Conservation (phyloP, 176 grass and related monocot species). For the Oryza officinalis region DNA sequence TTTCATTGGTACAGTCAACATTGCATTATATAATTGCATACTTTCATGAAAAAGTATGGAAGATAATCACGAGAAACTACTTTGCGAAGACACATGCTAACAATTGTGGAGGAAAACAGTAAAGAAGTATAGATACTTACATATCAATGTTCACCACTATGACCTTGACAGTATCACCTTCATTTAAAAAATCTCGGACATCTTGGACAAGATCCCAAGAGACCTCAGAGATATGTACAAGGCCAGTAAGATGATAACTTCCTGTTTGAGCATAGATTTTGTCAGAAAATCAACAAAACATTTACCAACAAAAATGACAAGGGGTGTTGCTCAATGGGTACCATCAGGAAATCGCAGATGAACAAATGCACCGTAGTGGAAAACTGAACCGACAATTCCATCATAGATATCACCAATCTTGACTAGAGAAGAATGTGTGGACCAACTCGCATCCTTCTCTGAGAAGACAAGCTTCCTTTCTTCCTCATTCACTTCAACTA, state of each 20-base stretch:
- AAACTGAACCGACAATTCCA: constrained; percentile 70
- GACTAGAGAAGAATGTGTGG: constrained; percentile 58
- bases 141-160: constrained; percentile 68
- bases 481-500: constrained; percentile 67
- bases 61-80: background rate
- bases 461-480: constrained; percentile 87
- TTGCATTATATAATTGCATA: background rate
- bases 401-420: constrained; percentile 61
- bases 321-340: constrained; percentile 35
- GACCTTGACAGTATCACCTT: constrained; percentile 72
- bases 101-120: background rate
- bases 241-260: constrained; percentile 75
- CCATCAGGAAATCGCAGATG: constrained; percentile 87
- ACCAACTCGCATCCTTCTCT: constrained; percentile 82
- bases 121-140: constrained; percentile 44
- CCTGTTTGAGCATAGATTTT: constrained; percentile 45
- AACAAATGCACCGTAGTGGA: constrained; percentile 91
- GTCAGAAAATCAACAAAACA: constrained; percentile 26
- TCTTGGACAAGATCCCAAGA: constrained; percentile 98
- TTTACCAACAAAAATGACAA: background rate
- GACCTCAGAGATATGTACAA: constrained; percentile 92
- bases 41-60: background rate
- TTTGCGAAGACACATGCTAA: background rate
- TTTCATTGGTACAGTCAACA: background rate
- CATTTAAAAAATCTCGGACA: constrained; percentile 77